A percentile compares a stretch with the other conserved stretches of the same genome.
These are phyloP conservation scores for Cyanophora paradoxa DNA, from an alignment of 78 protist species.

Conservation along the genomic window DNA sequence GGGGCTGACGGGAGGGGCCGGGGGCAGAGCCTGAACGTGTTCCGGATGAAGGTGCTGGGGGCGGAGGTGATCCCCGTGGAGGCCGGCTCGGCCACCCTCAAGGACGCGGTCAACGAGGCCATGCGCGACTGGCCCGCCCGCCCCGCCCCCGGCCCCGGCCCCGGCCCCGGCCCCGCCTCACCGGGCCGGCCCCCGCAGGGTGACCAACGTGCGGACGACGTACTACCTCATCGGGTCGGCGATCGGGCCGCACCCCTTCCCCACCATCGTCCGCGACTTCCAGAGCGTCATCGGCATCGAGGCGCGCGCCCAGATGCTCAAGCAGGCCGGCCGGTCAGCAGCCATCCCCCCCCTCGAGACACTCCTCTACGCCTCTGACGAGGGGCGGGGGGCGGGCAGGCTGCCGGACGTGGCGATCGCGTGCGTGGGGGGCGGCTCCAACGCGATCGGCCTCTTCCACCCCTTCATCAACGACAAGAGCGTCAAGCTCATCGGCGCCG, in stretches of 20 bases:
- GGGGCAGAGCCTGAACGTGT: slow-evolving; percentile 56
- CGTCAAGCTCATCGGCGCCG: slow-evolving; percentile 66
- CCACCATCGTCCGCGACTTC: slow-evolving; percentile 77
- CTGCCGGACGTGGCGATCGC: slow-evolving; percentile 79
- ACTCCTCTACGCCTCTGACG: neutral
- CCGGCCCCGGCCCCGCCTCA: too few species aligned
- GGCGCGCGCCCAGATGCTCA: slow-evolving; percentile 34
- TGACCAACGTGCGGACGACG: slow-evolving; percentile 26
- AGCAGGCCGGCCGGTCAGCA: too few species aligned
- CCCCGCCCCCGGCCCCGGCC: too few species aligned
- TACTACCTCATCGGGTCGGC: slow-evolving; percentile 81
- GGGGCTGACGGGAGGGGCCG: neutral
- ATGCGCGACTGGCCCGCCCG: slow-evolving; percentile 77
- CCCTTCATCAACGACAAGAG: slow-evolving; percentile 46
- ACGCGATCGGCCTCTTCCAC: slow-evolving; percentile 72
- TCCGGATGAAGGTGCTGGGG: slow-evolving; percentile 81
- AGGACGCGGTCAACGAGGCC: slow-evolving; percentile 71
- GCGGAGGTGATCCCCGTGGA: slow-evolving; percentile 49
- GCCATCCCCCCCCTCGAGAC: too few species aligned
- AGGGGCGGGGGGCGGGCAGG: slow-evolving; percentile 37
- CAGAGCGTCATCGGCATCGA: slow-evolving; percentile 77
- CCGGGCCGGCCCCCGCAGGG: slow-evolving; percentile 20
- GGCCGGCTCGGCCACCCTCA: neutral
- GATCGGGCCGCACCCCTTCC: slow-evolving; percentile 85
- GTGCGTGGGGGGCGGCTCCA: slow-evolving; percentile 90